Evolutionary conservation across 768 basidiomycete species (phyloP).

Genomic region (Tricholoma terreum): DNA sequence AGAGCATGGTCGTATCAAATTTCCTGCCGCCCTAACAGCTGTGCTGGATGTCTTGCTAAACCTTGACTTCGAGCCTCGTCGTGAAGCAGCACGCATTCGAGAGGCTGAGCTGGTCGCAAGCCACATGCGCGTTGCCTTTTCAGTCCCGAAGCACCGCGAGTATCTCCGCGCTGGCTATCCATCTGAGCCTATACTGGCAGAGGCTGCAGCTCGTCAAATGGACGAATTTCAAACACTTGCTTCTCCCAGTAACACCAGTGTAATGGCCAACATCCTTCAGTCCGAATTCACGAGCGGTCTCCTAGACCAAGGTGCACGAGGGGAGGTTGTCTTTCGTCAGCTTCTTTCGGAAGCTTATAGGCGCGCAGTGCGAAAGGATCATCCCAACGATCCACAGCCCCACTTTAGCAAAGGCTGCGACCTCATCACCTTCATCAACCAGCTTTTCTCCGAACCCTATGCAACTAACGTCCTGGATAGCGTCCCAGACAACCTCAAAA

Average conservation of each 20-base stretch:
- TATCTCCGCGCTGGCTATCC: constrained; percentile 27
- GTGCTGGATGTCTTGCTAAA: too few relatives aligned
- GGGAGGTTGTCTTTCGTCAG: neutral
- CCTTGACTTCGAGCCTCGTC: neutral
- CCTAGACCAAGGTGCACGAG: neutral
- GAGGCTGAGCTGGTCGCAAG: constrained; percentile 16
- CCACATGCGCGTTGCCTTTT: constrained; percentile 26
- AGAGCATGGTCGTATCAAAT: too few relatives aligned
- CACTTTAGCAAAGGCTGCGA: constrained; percentile 17
- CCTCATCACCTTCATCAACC: constrained; percentile 18
- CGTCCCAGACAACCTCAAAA: neutral
- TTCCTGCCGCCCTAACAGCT: too few relatives aligned
- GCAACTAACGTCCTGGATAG: neutral
- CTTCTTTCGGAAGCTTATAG: neutral
- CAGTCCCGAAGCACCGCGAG: constrained; percentile 19
- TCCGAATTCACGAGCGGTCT: neutral
- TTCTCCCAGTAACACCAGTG: neutral
- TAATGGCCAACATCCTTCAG: constrained; percentile 3
- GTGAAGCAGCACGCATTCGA: neutral
- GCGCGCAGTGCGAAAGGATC: neutral
- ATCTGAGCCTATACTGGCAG: constrained; percentile 34
- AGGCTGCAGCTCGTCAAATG: constrained; percentile 22
- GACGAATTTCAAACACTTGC: neutral
- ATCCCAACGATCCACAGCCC: neutral
- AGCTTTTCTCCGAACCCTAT: constrained; percentile 14